Evolutionary conservation across 176 grass and related monocot genomes (phyloP).

Genomic region (Carex parvula): DNA sequence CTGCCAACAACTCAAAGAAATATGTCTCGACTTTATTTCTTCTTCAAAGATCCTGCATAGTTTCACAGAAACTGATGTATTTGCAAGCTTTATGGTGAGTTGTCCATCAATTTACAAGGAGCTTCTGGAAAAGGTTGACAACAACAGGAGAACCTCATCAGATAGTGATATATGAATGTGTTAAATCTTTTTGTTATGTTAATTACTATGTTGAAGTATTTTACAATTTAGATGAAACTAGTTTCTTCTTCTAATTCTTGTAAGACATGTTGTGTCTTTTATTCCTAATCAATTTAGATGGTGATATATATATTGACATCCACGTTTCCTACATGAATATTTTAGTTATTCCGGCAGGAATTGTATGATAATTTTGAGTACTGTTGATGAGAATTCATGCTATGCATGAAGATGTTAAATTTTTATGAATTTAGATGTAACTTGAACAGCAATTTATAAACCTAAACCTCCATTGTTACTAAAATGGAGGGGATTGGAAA

Average conservation of each 20-base stretch:
- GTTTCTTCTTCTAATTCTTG: not conserved
- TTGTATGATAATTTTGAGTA: no score
- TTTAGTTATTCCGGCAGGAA: no score
- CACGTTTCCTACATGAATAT: no score
- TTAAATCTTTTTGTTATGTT: not conserved
- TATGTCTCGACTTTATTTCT: slow-evolving; percentile 27
- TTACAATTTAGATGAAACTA: not conserved
- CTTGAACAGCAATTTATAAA: no score
- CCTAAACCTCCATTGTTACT: no score
- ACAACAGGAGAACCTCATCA: not conserved
- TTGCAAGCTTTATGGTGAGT: slow-evolving; percentile 1
- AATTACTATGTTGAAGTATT: not conserved
- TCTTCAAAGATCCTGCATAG: slow-evolving; percentile 20
- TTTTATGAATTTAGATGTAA: no score
- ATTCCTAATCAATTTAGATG: not conserved
- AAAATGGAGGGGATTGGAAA: no score
- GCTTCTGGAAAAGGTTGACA: not conserved
- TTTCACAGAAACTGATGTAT: not conserved
- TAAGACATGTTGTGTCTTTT: not conserved
- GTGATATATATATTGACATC: no score
- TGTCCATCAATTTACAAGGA: slow-evolving; percentile 21
- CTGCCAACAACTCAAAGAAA: slow-evolving; percentile 31
- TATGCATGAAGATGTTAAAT: no score
- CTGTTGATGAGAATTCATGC: no score
- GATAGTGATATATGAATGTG: not conserved